Conservation (phyloP, 805 yeast species). For the Metschnikowia anglica region DNA sequence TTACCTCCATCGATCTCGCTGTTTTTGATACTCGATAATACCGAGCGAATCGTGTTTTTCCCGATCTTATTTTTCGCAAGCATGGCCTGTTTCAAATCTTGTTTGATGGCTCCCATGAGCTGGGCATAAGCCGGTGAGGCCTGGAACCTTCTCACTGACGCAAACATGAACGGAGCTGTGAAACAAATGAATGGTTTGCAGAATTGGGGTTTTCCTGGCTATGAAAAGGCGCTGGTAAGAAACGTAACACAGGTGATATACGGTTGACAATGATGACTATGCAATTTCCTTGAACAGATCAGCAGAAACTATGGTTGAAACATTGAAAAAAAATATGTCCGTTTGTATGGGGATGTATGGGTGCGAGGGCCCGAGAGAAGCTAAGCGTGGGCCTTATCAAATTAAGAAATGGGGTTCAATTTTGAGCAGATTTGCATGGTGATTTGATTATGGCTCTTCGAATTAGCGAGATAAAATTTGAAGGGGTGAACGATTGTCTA, state of each 20-base stretch:
- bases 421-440: no score
- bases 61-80: conserved; percentile 22
- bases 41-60: conserved; percentile 46
- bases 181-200: no score
- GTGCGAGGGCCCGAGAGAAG: neutral
- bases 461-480: no score
- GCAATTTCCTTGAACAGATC: neutral
- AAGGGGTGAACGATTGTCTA: no score
- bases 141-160: conserved; percentile 29
- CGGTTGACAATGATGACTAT: no score
- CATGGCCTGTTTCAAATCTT: conserved; percentile 29
- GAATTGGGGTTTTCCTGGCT: no score
- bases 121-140: conserved; percentile 36
- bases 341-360: conserved; percentile 2
- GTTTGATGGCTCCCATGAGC: conserved; percentile 21
- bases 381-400: no score
- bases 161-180: conserved; percentile 18
- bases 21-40: conserved; percentile 45
- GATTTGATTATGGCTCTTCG: no score
- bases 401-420: no score
- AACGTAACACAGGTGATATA: no score
- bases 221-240: no score
- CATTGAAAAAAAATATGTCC: neutral
- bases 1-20: conserved; percentile 27
- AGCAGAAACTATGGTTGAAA: neutral